A percentile compares a stretch with the other conserved stretches of the same genome.
Evolutionary conservation across 768 basidiomycete species (phyloP).

Genomic region (Mycena kentingensis): DNA sequence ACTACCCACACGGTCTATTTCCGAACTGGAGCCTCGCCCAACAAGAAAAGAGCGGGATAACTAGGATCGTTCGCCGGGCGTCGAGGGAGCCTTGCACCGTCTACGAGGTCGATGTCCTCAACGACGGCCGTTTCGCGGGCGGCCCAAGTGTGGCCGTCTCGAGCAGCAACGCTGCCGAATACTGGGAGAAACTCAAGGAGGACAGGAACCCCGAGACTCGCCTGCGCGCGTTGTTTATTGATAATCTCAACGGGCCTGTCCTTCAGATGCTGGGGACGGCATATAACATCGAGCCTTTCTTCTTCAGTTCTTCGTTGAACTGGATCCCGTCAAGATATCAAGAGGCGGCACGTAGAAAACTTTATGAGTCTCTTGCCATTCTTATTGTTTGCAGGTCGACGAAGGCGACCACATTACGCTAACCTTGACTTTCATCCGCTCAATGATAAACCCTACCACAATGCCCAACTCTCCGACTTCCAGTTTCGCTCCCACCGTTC

Average conservation of each 20-base stretch:
- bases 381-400: conserved; percentile 31
- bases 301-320: conserved; percentile 61
- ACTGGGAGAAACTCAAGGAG: conserved; percentile 38
- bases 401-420: conserved; percentile 47
- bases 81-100: conserved; percentile 31
- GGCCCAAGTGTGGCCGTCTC: conserved; percentile 25
- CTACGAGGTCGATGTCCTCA: conserved; percentile 43
- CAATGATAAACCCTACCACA: conserved; percentile 33
- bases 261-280: conserved; percentile 46
- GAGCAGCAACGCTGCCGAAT: conserved; percentile 23
- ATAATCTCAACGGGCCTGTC: conserved; percentile 50
- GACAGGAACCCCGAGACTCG: conserved; percentile 38
- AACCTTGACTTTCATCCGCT: conserved; percentile 53
- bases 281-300: conserved; percentile 63
- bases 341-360: conserved; percentile 41
- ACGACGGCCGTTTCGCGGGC: conserved; percentile 36
- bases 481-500: conserved; percentile 17
- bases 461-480: conserved; percentile 24
- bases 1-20: conserved; percentile 54
- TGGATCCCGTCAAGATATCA: conserved; percentile 64
- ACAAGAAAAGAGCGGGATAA: conserved; percentile 40
- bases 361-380: conserved; percentile 41
- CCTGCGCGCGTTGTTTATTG: conserved; percentile 51
- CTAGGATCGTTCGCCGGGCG: conserved; percentile 28
- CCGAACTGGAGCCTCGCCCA: conserved; percentile 58